A percentile compares a stretch with the other conserved stretches of the same genome.
These are phyloP conservation scores for Yamadazyma laniorum DNA, from an alignment of 805 yeast genomes.

Conservation along the genomic window DNA sequence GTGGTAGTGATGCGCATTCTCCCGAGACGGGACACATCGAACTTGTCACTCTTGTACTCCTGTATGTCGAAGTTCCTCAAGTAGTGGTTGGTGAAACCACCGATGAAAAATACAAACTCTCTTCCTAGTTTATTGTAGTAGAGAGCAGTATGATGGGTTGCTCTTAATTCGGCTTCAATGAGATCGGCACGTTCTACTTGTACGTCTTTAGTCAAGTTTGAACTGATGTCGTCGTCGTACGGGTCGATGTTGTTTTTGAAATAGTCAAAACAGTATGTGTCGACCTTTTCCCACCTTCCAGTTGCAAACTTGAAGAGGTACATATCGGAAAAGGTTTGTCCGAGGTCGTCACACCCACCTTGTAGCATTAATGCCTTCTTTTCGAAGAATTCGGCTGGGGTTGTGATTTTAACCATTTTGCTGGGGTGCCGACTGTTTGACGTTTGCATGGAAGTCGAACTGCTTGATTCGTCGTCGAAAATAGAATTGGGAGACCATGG, in stretches of 20 bases:
- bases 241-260: constrained; percentile 24
- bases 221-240: constrained; percentile 29
- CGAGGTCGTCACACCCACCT: constrained; percentile 37
- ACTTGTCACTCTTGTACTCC: constrained; percentile 31
- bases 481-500: constrained; percentile 12
- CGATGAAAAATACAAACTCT: constrained; percentile 37
- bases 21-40: constrained; percentile 34
- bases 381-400: constrained; percentile 21
- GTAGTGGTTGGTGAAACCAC: constrained; percentile 40
- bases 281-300: constrained; percentile 32
- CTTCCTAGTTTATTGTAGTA: constrained; percentile 31
- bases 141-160: constrained; percentile 40
- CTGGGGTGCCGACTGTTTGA: constrained; percentile 9
- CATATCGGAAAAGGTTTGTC: constrained; percentile 31
- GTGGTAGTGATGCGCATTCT: constrained; percentile 26
- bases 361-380: constrained; percentile 35
- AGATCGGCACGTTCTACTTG: constrained; percentile 27
- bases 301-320: constrained; percentile 31
- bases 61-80: constrained; percentile 29
- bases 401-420: constrained; percentile 3
- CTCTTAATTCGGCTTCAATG: constrained; percentile 40
- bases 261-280: constrained; percentile 37
- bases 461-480: constrained; percentile 14
- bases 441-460: constrained; percentile 13
- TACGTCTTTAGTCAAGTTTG: constrained; percentile 20